Base-by-base conservation (phyloP, 352 stramenopile genomes). In the Pythium myriotylum region DNA sequence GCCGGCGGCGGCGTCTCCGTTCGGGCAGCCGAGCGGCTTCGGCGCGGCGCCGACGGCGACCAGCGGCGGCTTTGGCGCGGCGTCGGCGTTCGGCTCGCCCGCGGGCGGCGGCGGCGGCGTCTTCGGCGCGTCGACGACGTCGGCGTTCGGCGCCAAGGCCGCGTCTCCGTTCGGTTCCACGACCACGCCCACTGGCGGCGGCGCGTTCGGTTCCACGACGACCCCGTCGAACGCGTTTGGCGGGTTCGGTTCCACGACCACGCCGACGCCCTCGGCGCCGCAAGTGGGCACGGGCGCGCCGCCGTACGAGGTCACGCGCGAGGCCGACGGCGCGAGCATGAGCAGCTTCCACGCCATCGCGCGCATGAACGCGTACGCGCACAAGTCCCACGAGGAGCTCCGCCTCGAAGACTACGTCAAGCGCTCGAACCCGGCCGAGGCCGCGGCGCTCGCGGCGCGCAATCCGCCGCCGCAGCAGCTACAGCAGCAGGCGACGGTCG, bases 361-460 rank as follows among this genome's bases (percentile, higher is more conserved):
- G 51, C 19, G 37, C 41, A 58, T 58, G 51, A 37, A 37, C 27
- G 4, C 37, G 39, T 46, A 58, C 51, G 22, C 23, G 23, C 8
- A 49, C 39, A 22, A 46, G 39, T 58, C 51, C 12, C 16, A 39
- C 12, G 46, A 52, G n/a, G 46, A 52, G 26, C 14, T 52, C 1
- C 46, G 46, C 10, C 90, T 81, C 39, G 84, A 91, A 74, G 84
- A 93, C 33, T 91, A 91, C 39, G 54, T 91, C 46, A 92, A 92
- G 70, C 79, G 79, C 37, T 88, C 76, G 7, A 79, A 92, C 59
- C 80, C 83, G 10, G 70, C 73, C 10, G 22, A 65, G 46, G 63
- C 63, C 4, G 35, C 51, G 33, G 43, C 50, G 26, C 45, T 66
- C 16, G 70, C 70, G 4, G 66, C 70, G 1, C 17, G 63, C 46